Evolutionary conservation across 192 early-diverging fungal genomes (phyloP), one percentile per base, ranked within the genome.

Genomic region (Hyaloraphidium curvatum): DNA sequence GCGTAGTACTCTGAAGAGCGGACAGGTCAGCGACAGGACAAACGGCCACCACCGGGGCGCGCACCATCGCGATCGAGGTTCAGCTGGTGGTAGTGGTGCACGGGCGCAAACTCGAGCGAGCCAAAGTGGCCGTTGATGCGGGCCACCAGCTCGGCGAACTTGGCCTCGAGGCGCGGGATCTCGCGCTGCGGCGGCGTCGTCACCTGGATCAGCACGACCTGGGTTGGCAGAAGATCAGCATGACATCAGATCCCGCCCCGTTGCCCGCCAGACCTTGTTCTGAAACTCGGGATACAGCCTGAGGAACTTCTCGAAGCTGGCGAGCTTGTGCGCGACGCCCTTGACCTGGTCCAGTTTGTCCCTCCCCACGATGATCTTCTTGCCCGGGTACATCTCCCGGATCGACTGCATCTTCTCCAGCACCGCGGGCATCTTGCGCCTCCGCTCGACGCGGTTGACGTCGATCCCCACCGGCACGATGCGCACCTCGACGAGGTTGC

Each of bases 401-500:
- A 98, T 82, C 5, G 71, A 64, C 28, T 77, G 70, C 59, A 87
- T 82, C 73, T 94, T 92, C 30, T 80, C 69, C 28, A 63, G 31
- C 0, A 98, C 92, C 2, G 60, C 67, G 11, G 77, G 9, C 40
- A 30, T 40, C 28, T 60, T 21, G 7, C 19, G 1, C 7, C 26
- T 26, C 9, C 4, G 23, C 51, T 84, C 72, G 4, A 89, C 75
- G 3, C 75, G 60, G 17, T 83, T 67, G 5, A 82, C 75, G 61
- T 98, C 89, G 61, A 98, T 96, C n/a, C 94, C 94, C 37, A 98
- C 93, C 1, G 94, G 94, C 61, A 93, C 93, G 19, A 89, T 90
- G 37, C 83, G 84, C 0, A 96, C 76, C 31, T 75, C 58, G 2
- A 94, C 86, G 7, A 77, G 67, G 25, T 69, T 73, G 13, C 87